Evolutionary conservation across 1,284 basidiomycete species (phyloP).

Genomic region (Vanrija pseudolonga): DNA sequence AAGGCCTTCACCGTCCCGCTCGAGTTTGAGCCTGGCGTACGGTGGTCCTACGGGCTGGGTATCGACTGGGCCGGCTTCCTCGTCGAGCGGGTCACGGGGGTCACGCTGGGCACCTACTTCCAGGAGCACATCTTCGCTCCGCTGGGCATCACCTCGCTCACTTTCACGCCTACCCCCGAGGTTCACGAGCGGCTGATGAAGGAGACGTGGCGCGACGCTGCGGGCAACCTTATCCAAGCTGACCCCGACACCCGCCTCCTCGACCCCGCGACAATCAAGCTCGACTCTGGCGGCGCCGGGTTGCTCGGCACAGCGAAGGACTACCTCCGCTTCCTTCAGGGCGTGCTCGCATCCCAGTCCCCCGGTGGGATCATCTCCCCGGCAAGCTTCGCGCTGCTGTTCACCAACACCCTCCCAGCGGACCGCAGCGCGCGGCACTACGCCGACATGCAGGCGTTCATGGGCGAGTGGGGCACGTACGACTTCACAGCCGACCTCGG

Average conservation of each 20-base stretch:
- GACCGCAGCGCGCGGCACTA: no score
- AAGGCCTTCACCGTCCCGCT: constrained; percentile 19
- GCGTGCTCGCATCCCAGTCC: constrained; percentile 13
- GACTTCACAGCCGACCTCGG: constrained; percentile 10
- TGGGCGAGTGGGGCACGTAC: no score
- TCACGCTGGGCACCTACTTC: constrained; percentile 15
- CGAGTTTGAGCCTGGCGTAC: constrained; percentile 18
- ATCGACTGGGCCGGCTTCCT: constrained; percentile 20
- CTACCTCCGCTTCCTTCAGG: constrained; percentile 34
- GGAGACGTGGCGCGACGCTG: constrained; percentile 2
- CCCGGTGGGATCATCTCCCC: not conserved
- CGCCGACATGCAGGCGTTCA: no score
- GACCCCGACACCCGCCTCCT: not conserved
- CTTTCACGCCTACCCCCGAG: constrained; percentile 29
- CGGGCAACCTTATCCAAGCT: not conserved
- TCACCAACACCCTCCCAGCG: no score
- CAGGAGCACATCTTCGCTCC: constrained; percentile 37
- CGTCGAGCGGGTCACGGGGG: constrained; percentile 11
- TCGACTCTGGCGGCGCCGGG: constrained; percentile 33
- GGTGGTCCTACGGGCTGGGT: constrained; percentile 11
- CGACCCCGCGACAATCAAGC: not conserved
- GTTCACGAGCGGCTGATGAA: constrained; percentile 12
- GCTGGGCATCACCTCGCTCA: constrained; percentile 26
- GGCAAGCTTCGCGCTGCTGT: not conserved
- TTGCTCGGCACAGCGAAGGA: constrained; percentile 36